These are phyloP conservation scores for Cicer chorassanicum DNA, from an alignment of 306 rosid species.

Conservation along the genomic window DNA sequence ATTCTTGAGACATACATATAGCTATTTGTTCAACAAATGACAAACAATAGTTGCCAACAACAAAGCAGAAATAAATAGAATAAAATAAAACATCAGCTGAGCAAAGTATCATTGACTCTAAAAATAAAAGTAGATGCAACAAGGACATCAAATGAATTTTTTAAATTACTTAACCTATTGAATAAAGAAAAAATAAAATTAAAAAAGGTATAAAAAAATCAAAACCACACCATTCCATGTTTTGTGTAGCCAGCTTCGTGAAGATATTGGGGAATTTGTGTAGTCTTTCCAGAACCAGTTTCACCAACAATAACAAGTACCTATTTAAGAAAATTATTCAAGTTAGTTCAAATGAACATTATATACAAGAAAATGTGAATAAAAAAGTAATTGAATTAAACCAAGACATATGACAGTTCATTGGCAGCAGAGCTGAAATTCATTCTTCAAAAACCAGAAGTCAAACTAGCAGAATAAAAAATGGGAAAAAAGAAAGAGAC, in stretches of 20 bases:
- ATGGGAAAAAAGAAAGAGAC: constrained; percentile 14
- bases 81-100: constrained; percentile 16
- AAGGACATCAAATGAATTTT: constrained; percentile 21
- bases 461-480: constrained; percentile 17
- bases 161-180: constrained; percentile 29
- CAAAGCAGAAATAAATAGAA: constrained; percentile 22
- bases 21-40: constrained; percentile 25
- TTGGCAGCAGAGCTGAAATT: constrained; percentile 24
- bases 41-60: constrained; percentile 12
- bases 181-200: constrained; percentile 3
- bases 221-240: constrained; percentile 73
- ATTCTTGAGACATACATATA: constrained; percentile 10
- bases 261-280: constrained; percentile 98
- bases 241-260: constrained; percentile 97
- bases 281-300: constrained; percentile 98
- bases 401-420: constrained; percentile 8
- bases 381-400: constrained; percentile 18
- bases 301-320: constrained; percentile 96
- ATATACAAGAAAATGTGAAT: background rate
- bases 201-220: background rate
- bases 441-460: constrained; percentile 9
- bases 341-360: constrained; percentile 40
- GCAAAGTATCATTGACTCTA: constrained; percentile 8
- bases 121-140: constrained; percentile 23
- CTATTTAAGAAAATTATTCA: constrained; percentile 50